Percentiles rank a stretch among this genome's conserved stretches.
Conservation (phyloP, 139 green algal species). For the Volvox africanus region DNA sequence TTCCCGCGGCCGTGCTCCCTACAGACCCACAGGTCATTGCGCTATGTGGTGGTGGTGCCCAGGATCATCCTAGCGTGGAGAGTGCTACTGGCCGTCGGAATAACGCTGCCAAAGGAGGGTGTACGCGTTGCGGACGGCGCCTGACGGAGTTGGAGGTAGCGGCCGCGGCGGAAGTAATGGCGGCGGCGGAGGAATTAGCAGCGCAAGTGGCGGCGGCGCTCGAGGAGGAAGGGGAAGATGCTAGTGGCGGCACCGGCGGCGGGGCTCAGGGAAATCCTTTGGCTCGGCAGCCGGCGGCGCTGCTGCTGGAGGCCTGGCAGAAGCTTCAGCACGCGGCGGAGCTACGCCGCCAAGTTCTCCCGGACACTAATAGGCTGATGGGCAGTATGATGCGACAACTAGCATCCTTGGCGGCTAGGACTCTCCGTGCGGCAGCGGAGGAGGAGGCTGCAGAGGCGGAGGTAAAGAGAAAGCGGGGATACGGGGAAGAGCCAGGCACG, state of each 20-base stretch:
- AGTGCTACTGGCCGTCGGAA: too few relatives aligned
- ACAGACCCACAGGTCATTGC: conserved; percentile 7
- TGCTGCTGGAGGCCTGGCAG: not conserved
- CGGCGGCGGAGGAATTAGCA: not conserved
- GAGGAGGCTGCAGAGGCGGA: not conserved
- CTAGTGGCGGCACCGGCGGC: not conserved
- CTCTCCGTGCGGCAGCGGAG: not conserved
- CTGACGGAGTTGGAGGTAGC: not conserved
- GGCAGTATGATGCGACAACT: not conserved
- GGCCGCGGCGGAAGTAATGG: not conserved
- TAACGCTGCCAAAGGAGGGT: not conserved
- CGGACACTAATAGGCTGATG: conserved; percentile 11
- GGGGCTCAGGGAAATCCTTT: not conserved
- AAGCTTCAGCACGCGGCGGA: not conserved
- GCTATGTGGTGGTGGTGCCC: not conserved
- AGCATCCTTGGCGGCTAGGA: not conserved
- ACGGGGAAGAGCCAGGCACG: too few relatives aligned
- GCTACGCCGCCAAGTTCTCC: not conserved
- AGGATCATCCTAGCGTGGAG: not conserved
- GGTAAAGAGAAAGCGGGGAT: too few relatives aligned
- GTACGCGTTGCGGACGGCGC: not conserved
- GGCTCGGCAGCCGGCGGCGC: not conserved
- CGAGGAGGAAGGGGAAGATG: not conserved
- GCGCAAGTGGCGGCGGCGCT: not conserved
- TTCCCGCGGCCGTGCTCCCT: not conserved